phyloP scores from a whole-genome alignment of 345 rosid species.

The Cardamine occulta region DNA sequence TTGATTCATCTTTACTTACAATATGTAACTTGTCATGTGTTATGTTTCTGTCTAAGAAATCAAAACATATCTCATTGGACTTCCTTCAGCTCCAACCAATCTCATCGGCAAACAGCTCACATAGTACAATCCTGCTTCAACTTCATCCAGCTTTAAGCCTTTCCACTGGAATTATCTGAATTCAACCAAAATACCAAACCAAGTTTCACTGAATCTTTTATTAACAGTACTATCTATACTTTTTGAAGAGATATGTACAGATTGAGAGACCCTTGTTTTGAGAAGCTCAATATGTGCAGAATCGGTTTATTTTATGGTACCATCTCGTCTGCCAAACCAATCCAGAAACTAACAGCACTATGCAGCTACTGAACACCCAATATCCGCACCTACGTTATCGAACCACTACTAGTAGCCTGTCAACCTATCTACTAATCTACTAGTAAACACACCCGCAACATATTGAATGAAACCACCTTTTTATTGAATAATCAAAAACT shows the following conservation, averaged over 20 bases:
- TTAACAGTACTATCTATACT: not conserved
- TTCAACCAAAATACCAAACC: not conserved
- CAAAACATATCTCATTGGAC: conserved; percentile 69
- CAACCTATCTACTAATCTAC: too few species aligned
- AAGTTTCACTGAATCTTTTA: not conserved
- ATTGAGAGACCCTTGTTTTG: too few species aligned
- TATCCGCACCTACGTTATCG: too few species aligned
- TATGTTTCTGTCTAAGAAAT: conserved; percentile 23
- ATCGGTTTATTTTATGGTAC: too few species aligned
- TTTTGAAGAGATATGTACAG: not conserved
- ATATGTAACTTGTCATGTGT: not conserved
- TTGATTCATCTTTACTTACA: not conserved
- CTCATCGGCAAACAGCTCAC: conserved; percentile 66
- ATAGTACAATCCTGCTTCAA: conserved; percentile 54
- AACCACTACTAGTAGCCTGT: too few species aligned
- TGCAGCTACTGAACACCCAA: too few species aligned
- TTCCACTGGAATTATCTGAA: conserved; percentile 35
- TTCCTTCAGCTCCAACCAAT: conserved; percentile 66
- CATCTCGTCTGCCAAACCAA: too few species aligned
- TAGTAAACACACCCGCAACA: too few species aligned
- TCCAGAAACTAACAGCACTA: too few species aligned
- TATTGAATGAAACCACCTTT: too few species aligned
- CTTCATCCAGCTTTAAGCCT: conserved; percentile 59
- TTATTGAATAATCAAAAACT: too few species aligned
- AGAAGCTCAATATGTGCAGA: too few species aligned